Evolutionary conservation across 176 grass and related monocot species (phyloP), one percentile per base, ranked within the genome.

Genomic region (Rhynchospora pubera): DNA sequence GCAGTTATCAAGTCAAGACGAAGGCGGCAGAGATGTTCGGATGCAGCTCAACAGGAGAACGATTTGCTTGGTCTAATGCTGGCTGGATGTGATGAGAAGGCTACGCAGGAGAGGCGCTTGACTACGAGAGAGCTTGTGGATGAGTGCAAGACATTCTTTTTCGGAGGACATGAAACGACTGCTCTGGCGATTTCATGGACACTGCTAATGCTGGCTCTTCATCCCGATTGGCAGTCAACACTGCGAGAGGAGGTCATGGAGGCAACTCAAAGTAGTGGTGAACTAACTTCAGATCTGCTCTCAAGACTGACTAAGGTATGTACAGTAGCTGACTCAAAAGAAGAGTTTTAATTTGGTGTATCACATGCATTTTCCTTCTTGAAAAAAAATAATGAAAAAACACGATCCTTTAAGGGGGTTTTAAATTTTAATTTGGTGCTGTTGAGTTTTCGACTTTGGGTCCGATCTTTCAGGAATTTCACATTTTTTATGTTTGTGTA

Each of bases 121-220:
- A 91, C 83, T 10, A 77, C 66, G 9, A 26, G 87, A 56, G 92
- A 98, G 87, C 90, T 98, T 42, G 87, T 98, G 5, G 90, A 94
- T 86, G 90, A 97, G 92, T 97, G 95, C 90, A 97, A 97, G 92
- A 97, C 95, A 14, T 97, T 97, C 95, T 97, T 94, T 87, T 97
- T 97, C 75, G 95, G 88, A 45, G 95, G 95, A 0, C 92, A 97
- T 53, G 95, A 97, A 87, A 94, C 95, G 6, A 94, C 92, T 13
- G 92, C 90, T 21, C 87, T 97, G 0, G 90, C 90, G 0, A 56
- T 97, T 0, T 91, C 92, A 0, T 97, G 95, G 95, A 89, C 95
- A 48, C 83, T 97, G 26, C 87, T 97, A 4, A 76, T 97, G 88
- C 77, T 97, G 2, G 94, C 92, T 0, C 44, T 87, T 63, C 77